These are phyloP conservation scores for Saccharomyces hybrid DNA, from an alignment of 1,139 yeast genomes.

Conservation along the genomic window DNA sequence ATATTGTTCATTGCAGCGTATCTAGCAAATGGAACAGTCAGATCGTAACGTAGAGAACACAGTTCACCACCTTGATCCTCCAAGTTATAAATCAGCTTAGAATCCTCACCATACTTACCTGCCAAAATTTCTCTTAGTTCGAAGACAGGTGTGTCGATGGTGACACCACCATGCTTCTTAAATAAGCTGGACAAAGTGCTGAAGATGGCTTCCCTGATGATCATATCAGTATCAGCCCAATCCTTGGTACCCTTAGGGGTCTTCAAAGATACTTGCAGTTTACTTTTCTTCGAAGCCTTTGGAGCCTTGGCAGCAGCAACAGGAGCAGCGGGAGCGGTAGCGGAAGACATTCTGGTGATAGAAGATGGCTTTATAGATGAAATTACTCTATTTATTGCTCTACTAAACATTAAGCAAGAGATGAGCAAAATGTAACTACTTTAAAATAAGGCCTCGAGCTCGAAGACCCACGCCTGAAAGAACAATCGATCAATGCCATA, in stretches of 20 bases:
- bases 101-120: constrained; percentile 97
- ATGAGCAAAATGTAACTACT: not conserved
- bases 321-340: constrained; percentile 7
- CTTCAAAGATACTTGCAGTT: constrained; percentile 61
- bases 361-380: not conserved
- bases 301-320: constrained; percentile 9
- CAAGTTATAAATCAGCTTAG: constrained; percentile 86
- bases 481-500: not conserved
- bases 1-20: constrained; percentile 92
- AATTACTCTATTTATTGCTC: not conserved
- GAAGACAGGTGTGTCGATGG: constrained; percentile 96
- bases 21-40: constrained; percentile 97
- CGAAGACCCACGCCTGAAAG: not conserved
- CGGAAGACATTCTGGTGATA: constrained; percentile 1
- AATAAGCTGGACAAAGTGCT: constrained; percentile 62
- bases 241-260: constrained; percentile 97
- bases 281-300: constrained; percentile 29
- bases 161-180: constrained; percentile 95
- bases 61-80: constrained; percentile 99
- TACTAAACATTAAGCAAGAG: constrained; percentile 1
- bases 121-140: constrained; percentile 91
- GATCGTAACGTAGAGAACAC: constrained; percentile 88
- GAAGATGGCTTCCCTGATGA: constrained; percentile 82
- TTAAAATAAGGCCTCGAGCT: not conserved
- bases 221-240: constrained; percentile 98